Percentiles rank a stretch among this genome's conserved stretches.
These are phyloP conservation scores for Gynochthodes officinalis DNA, from an alignment of 257 asterid species.

Conservation along the genomic window DNA sequence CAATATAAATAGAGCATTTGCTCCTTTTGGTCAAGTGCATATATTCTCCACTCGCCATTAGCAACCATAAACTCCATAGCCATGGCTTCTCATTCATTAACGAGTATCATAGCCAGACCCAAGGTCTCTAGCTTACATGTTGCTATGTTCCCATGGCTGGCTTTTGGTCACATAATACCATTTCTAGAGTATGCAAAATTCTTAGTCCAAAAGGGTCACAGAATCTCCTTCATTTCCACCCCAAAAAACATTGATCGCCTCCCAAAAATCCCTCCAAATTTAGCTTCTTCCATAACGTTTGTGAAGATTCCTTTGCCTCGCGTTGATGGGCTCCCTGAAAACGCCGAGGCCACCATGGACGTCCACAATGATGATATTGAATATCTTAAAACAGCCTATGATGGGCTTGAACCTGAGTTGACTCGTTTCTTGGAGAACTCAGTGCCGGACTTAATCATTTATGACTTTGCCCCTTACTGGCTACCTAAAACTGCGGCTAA, in stretches of 20 bases:
- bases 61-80: background rate
- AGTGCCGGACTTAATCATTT: constrained; percentile 28
- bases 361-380: constrained; percentile 18
- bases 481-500: constrained; percentile 23
- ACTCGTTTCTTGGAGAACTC: constrained; percentile 9
- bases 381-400: constrained; percentile 21
- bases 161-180: constrained; percentile 24
- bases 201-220: constrained; percentile 17
- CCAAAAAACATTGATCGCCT: constrained; percentile 24
- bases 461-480: constrained; percentile 36
- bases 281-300: constrained; percentile 17
- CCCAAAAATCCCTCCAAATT: constrained; percentile 16
- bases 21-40: too few relatives aligned
- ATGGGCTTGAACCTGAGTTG: constrained; percentile 18
- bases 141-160: constrained; percentile 24
- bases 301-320: constrained; percentile 14
- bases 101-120: background rate
- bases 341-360: constrained; percentile 29
- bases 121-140: background rate
- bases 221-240: constrained; percentile 20
- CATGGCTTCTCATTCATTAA: background rate
- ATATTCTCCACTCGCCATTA: too few relatives aligned
- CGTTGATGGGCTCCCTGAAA: constrained; percentile 16
- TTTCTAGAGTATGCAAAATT: constrained; percentile 10
- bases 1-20: too few relatives aligned